Conservation (phyloP, 768 basidiomycete genomes). For the Hericium coralloides region DNA sequence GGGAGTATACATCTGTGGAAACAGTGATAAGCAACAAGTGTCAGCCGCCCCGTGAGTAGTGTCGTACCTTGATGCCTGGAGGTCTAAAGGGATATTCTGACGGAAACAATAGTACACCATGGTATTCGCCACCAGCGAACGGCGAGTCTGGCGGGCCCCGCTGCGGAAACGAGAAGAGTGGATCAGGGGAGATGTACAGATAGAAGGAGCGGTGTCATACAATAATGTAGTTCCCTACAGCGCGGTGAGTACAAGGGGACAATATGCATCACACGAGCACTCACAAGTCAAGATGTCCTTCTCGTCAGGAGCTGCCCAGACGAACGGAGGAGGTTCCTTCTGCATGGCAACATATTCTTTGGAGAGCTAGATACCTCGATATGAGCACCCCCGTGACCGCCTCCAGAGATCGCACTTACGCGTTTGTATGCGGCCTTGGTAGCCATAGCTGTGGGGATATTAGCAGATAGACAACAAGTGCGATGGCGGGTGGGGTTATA, state of each 20-base stretch:
- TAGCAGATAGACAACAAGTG: background rate
- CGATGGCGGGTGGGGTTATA: background rate
- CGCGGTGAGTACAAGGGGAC: constrained; percentile 2
- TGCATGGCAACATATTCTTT: constrained; percentile 94
- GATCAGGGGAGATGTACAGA: background rate
- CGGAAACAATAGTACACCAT: constrained; percentile 87
- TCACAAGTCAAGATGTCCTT: constrained; percentile 94
- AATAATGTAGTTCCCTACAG: constrained; percentile 88
- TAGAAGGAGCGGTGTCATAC: constrained; percentile 33
- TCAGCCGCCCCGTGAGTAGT: background rate
- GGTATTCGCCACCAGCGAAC: constrained; percentile 88
- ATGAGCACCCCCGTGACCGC: background rate
- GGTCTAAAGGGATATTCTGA: constrained; percentile 96
- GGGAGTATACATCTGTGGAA: constrained; percentile 75
- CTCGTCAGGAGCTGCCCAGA: constrained; percentile 94
- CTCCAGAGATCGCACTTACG: constrained; percentile 29
- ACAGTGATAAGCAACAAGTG: constrained; percentile 1
- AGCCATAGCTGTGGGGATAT: constrained; percentile 44
- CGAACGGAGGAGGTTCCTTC: constrained; percentile 88
- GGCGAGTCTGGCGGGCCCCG: constrained; percentile 93
- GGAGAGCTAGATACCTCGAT: constrained; percentile 40
- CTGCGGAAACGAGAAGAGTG: constrained; percentile 28
- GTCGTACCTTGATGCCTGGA: constrained; percentile 84
- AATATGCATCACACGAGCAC: constrained; percentile 22
- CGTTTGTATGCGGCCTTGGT: constrained; percentile 84